phyloP scores from a whole-genome alignment of 1,139 yeast genomes.

The Debaryomycetaceae sp. region DNA sequence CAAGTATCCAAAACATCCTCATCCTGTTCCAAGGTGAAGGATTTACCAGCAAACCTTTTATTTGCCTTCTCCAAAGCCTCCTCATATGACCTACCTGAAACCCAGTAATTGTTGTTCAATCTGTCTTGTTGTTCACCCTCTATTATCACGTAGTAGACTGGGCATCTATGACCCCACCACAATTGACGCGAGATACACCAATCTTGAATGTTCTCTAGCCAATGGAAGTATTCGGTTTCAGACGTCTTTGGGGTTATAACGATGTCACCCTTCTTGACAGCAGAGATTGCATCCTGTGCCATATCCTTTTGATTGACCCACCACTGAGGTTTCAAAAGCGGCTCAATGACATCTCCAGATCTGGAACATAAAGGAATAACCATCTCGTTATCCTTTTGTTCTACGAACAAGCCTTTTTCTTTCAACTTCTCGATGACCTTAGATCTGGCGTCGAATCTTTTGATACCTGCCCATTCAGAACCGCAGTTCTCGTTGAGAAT shows the following conservation, averaged over 20 bases:
- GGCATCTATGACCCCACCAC: constrained; percentile 99
- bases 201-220: constrained; percentile 96
- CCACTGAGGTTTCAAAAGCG: constrained; percentile 97
- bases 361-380: constrained; percentile 89
- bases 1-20: constrained; percentile 98
- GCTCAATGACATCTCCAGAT: constrained; percentile 96
- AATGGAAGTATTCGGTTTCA: constrained; percentile 89
- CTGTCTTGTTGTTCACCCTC: constrained; percentile 67
- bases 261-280: constrained; percentile 79
- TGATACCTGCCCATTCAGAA: constrained; percentile 77
- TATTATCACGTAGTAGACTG: constrained; percentile 81
- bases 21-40: constrained; percentile 83
- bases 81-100: constrained; percentile 77
- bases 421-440: constrained; percentile 79
- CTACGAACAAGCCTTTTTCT: constrained; percentile 71
- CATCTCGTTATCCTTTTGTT: constrained; percentile 93
- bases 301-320: constrained; percentile 92
- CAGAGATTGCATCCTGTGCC: constrained; percentile 86
- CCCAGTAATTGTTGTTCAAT: constrained; percentile 76
- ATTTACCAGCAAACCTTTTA: constrained; percentile 64
- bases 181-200: constrained; percentile 99
- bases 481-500: constrained; percentile 89
- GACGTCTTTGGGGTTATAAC: constrained; percentile 84
- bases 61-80: constrained; percentile 86
- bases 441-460: constrained; percentile 91